phyloP scores from a whole-genome alignment of 768 basidiomycete species.

The Thelephora ganbajun region DNA sequence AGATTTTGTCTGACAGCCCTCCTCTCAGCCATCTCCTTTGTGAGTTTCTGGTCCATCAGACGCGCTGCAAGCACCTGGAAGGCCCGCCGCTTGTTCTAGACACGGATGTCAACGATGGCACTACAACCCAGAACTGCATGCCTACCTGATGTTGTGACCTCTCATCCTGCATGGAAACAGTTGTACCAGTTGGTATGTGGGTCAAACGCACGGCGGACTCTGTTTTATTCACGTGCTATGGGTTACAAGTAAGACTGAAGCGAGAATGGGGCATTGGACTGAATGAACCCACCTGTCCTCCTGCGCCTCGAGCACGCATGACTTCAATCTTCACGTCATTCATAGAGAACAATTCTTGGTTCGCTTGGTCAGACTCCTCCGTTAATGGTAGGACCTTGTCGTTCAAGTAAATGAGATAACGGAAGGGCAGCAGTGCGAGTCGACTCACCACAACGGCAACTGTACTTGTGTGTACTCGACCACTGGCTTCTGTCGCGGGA shows the following conservation, averaged over 20 bases:
- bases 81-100: constrained; percentile 82
- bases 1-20: constrained; percentile 59
- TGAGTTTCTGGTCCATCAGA: constrained; percentile 69
- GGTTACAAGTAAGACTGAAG: neutral
- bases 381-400: constrained; percentile 73
- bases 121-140: neutral
- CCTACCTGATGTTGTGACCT: constrained; percentile 86
- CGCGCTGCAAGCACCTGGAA: constrained; percentile 83
- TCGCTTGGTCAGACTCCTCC: constrained; percentile 43
- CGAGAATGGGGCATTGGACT: neutral
- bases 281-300: constrained; percentile 57
- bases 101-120: neutral
- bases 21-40: constrained; percentile 51
- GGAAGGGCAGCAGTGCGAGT: neutral
- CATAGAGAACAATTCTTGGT: constrained; percentile 53
- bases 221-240: constrained; percentile 93
- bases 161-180: constrained; percentile 97
- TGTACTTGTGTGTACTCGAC: constrained; percentile 86
- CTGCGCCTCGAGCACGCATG: constrained; percentile 94
- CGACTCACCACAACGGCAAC: constrained; percentile 66
- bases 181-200: constrained; percentile 84
- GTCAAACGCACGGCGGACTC: constrained; percentile 95
- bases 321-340: constrained; percentile 86
- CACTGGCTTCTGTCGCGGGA: constrained; percentile 79
- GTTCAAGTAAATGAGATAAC: neutral